Conservation (phyloP, 257 asterid genomes). For the Scutellaria barbata region DNA sequence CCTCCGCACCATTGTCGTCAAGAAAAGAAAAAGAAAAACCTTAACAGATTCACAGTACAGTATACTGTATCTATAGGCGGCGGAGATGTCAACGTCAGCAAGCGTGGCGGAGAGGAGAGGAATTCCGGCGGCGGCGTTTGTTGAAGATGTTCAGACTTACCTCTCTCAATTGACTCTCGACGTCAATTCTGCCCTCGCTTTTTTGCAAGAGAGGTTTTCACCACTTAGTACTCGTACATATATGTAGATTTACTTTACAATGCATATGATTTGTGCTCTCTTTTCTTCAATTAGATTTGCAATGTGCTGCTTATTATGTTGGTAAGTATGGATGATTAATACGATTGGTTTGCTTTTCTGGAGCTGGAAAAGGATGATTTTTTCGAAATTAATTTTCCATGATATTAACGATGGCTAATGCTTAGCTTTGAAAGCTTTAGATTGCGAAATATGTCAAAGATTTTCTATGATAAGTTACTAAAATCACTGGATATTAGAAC, state of each 20-base stretch:
- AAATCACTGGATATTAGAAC: neutral
- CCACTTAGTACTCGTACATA: neutral
- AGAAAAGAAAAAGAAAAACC: slow-evolving; percentile 6
- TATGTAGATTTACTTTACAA: neutral
- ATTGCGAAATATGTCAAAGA: neutral
- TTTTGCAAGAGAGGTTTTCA: slow-evolving; percentile 84
- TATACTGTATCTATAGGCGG: slow-evolving; percentile 31
- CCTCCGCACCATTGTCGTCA: neutral
- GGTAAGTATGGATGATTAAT: neutral
- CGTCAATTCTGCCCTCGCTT: slow-evolving; percentile 82
- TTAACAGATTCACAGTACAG: neutral
- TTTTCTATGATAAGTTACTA: slow-evolving; percentile 3
- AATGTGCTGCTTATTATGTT: neutral
- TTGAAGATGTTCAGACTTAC: slow-evolving; percentile 86
- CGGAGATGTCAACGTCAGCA: slow-evolving; percentile 53
- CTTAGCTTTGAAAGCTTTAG: neutral
- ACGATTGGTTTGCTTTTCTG: neutral
- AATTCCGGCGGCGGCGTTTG: slow-evolving; percentile 91
- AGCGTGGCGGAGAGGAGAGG: slow-evolving; percentile 73
- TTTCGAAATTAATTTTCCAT: neutral
- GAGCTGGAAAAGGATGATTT: neutral
- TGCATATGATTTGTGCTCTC: neutral
- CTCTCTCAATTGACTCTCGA: slow-evolving; percentile 73
- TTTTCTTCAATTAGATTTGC: neutral
- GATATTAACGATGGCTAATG: neutral